Base-by-base conservation (phyloP, 1,284 basidiomycete genomes). In the Volvariella volvacea region DNA sequence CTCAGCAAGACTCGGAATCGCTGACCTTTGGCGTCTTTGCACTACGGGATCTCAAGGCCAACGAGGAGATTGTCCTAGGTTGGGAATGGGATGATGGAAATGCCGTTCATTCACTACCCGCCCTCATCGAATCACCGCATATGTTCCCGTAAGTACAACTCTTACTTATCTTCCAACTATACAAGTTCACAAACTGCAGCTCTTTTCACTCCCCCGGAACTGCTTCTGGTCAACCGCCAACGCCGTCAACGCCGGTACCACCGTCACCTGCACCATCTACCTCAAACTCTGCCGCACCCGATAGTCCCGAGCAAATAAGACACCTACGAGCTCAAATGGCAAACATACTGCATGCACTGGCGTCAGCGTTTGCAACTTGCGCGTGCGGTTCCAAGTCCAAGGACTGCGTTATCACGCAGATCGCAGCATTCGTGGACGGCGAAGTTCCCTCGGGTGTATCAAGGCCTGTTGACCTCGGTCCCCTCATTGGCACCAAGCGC, bases 31-130 rank as follows among this genome's bases (percentile, higher is more conserved):
- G 84, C 0, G 66, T 97, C 1, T 97, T 95, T 54, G 90, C 92
- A 0, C 62, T 86, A 15, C 66, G 80, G 14, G 86, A 92, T 52
- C 73, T 97, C 48, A 76, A 76, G 48, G 78, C 80, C 30, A 75
- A 85, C 41, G 92, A 95, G 55, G 95, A 98, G 65, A 79, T 98
- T 32, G 81, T 94, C 0, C 64, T 97, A 0, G 89, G 87, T 0
- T 98, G 94, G 92, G 92, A 96, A 60, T 97, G 93, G 94, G 93
- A 96, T 54, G 93, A 97, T 55, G 80, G 82, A 3, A 89, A 92
- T 57, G 82, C 88, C 0, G 81, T 96, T 0, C 94, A 97, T 62
- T 70, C 78, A 41, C 67, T 97, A 0, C 88, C 87, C 3, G 78
- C 80, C 14, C 65, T 91, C 40, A 72, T 89, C 41, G 68, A 81